These are phyloP conservation scores for Monilinia polystroma DNA, from an alignment of 2,329 filamentous ascomycete genomes.

Conservation along the genomic window DNA sequence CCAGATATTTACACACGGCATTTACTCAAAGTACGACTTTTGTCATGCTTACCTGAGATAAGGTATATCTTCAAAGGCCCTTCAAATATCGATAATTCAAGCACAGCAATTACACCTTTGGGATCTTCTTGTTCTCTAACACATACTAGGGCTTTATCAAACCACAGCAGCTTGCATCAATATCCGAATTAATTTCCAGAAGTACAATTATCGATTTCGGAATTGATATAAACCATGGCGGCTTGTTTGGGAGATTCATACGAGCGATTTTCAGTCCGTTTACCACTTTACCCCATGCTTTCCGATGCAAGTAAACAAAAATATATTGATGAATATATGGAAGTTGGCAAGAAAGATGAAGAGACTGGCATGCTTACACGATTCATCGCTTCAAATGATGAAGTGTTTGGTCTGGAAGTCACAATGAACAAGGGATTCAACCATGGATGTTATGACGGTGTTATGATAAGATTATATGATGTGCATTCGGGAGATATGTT, in stretches of 20 bases:
- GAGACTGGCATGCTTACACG: not conserved
- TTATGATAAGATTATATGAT: constrained; percentile 1
- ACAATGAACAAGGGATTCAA: not conserved
- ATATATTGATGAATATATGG: constrained; percentile 17
- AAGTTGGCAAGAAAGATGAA: constrained; percentile 10
- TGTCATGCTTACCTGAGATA: not conserved
- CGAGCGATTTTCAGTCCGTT: constrained; percentile 10
- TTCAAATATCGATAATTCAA: not conserved
- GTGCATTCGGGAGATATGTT: not conserved
- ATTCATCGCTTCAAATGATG: constrained; percentile 1
- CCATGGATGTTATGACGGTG: constrained; percentile 11
- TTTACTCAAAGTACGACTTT: not conserved
- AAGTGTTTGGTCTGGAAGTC: not conserved
- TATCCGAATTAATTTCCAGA: not conserved
- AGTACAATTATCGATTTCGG: not conserved
- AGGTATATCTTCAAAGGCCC: not conserved
- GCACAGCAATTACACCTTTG: not conserved
- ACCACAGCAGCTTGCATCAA: not conserved
- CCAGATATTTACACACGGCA: not conserved
- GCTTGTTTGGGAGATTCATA: constrained; percentile 3
- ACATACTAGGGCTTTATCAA: not conserved
- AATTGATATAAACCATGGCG: not conserved
- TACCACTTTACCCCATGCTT: not conserved
- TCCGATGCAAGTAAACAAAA: not conserved
- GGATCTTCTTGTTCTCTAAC: no score